These are phyloP conservation scores for Smithsoniella earleae DNA, from an alignment of 163 green algal species.

Conservation along the genomic window DNA sequence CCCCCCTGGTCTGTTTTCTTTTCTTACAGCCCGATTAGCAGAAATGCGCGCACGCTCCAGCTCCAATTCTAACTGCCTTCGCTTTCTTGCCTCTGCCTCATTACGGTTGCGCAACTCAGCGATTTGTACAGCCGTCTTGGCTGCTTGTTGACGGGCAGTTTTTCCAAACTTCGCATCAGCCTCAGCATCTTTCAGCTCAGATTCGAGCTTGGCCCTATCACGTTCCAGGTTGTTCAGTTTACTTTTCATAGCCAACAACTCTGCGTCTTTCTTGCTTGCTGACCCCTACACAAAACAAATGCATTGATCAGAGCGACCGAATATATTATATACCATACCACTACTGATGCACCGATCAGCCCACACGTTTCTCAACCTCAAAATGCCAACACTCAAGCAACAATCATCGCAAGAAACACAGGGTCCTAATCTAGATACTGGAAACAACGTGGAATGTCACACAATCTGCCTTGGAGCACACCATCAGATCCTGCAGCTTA, in stretches of 20 bases:
- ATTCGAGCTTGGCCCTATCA: neutral
- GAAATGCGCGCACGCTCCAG: neutral
- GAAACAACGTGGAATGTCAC: neutral
- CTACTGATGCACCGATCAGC: neutral
- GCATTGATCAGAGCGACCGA: neutral
- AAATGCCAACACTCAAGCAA: no score
- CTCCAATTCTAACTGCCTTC: constrained; percentile 6
- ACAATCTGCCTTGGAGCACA: neutral
- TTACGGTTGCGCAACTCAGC: neutral
- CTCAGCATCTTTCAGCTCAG: neutral
- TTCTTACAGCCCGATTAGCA: neutral
- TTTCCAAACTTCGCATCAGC: neutral
- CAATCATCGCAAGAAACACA: neutral
- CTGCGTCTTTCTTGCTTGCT: neutral
- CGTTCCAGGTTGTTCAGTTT: neutral
- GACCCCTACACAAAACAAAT: neutral
- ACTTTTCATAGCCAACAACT: neutral
- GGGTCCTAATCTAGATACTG: neutral
- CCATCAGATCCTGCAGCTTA: constrained; percentile 11
- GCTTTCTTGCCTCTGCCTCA: neutral
- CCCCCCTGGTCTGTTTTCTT: no score
- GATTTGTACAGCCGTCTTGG: neutral
- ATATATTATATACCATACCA: no score
- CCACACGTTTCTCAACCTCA: neutral
- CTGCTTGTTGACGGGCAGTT: neutral